Conservation (phyloP, 2,329 filamentous ascomycete species). For the Ophiostoma novo-ulmi region DNA sequence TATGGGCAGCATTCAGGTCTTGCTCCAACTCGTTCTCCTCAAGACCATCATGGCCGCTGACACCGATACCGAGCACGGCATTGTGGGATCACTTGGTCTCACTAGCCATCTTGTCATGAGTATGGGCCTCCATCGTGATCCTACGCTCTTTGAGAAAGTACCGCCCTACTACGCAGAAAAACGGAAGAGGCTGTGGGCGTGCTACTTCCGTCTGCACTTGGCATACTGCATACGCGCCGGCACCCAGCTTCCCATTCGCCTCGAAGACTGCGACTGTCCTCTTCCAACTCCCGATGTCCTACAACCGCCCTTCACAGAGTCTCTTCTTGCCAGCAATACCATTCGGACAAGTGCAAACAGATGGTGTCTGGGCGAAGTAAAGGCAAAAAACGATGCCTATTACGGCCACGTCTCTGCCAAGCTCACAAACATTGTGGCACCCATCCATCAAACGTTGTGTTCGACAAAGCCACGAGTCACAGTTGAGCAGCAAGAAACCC, state of each 20-base stretch:
- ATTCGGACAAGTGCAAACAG: background rate
- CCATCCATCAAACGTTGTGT: slow-evolving; percentile 20
- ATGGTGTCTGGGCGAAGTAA: slow-evolving; percentile 6
- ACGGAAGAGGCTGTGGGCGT: slow-evolving; percentile 28
- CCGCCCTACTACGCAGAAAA: slow-evolving; percentile 27
- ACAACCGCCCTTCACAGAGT: background rate
- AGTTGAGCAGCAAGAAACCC: background rate
- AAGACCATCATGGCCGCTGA: slow-evolving; percentile 19
- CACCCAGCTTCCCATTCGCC: slow-evolving; percentile 24
- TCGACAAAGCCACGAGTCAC: slow-evolving; percentile 16
- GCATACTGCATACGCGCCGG: slow-evolving; percentile 28
- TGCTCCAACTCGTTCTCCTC: slow-evolving; percentile 20
- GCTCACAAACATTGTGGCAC: slow-evolving; percentile 7
- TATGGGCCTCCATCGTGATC: slow-evolving; percentile 30
- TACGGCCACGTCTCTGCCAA: slow-evolving; percentile 2
- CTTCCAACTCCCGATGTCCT: slow-evolving; percentile 11
- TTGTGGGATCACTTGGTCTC: background rate
- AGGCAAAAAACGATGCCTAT: slow-evolving; percentile 13
- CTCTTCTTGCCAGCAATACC: background rate
- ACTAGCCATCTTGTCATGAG: slow-evolving; percentile 24
- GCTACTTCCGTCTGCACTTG: slow-evolving; percentile 26
- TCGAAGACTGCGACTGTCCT: slow-evolving; percentile 29
- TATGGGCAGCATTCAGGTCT: slow-evolving; percentile 17
- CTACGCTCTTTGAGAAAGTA: slow-evolving; percentile 23
- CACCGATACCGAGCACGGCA: slow-evolving; percentile 17